Evolutionary conservation across 2,329 filamentous ascomycete genomes (phyloP).

Genomic region (Elsinoe australis): DNA sequence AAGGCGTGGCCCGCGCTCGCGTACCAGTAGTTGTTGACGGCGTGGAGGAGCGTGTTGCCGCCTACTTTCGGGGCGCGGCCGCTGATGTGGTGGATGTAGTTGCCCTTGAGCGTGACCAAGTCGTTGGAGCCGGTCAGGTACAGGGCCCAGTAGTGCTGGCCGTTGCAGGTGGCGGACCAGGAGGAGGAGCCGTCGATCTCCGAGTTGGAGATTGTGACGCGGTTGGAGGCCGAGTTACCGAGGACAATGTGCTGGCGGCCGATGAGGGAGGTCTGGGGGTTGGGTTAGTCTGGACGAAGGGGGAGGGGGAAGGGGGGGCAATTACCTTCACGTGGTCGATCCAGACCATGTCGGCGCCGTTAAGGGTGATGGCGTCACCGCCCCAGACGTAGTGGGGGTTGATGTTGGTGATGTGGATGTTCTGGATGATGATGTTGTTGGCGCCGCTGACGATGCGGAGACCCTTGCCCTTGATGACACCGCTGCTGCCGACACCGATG

Average conservation of each 20-base stretch:
- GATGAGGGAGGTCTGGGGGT: slow-evolving; percentile 46
- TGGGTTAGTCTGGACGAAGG: not conserved
- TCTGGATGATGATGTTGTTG: slow-evolving; percentile 34
- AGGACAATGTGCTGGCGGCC: slow-evolving; percentile 55
- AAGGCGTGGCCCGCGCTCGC: slow-evolving; percentile 52
- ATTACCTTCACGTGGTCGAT: slow-evolving; percentile 25
- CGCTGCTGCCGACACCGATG: slow-evolving; percentile 32
- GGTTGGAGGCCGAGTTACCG: slow-evolving; percentile 46
- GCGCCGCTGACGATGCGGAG: slow-evolving; percentile 29
- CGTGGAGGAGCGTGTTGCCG: slow-evolving; percentile 51
- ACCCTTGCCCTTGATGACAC: slow-evolving; percentile 35
- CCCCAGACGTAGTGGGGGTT: slow-evolving; percentile 31
- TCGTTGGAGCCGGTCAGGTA: slow-evolving; percentile 52
- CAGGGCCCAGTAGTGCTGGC: slow-evolving; percentile 54
- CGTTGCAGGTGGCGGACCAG: slow-evolving; percentile 52
- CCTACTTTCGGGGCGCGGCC: slow-evolving; percentile 52
- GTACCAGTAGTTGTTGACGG: slow-evolving; percentile 57
- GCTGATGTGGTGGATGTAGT: slow-evolving; percentile 53
- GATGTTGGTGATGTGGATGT: slow-evolving; percentile 30
- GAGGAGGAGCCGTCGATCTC: slow-evolving; percentile 49
- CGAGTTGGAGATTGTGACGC: slow-evolving; percentile 54
- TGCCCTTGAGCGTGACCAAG: slow-evolving; percentile 51
- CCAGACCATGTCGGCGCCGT: slow-evolving; percentile 28
- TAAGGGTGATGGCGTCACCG: slow-evolving; percentile 29
- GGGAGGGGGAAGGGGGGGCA: not conserved